A percentile compares a stretch with the other conserved stretches of the same genome.
These are phyloP conservation scores for Cryptosporidium bovis DNA, from an alignment of 169 alveolate genomes.

Conservation along the genomic window DNA sequence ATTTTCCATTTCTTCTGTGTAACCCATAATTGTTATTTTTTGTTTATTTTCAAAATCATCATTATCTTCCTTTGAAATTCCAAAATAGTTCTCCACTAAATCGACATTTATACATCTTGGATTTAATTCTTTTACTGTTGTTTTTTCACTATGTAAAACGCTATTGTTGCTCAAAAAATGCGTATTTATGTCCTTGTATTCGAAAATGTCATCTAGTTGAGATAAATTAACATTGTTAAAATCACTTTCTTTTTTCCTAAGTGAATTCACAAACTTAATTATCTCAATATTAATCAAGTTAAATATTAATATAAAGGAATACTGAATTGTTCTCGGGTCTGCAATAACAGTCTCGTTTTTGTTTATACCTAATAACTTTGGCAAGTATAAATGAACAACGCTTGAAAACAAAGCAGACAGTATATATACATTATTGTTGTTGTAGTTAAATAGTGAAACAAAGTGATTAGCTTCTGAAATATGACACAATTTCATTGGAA, in stretches of 20 bases:
- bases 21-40: too few species aligned
- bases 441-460: slow-evolving; percentile 1
- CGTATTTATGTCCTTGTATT: too few species aligned
- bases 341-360: slow-evolving; percentile 2
- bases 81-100: too few species aligned
- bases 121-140: too few species aligned
- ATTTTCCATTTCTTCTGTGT: neutral
- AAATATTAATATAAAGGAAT: slow-evolving; percentile 26
- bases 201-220: too few species aligned
- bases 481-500: slow-evolving; percentile 42
- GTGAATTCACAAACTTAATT: neutral
- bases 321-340: slow-evolving; percentile 26
- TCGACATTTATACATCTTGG: too few species aligned
- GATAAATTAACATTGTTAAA: too few species aligned
- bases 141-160: too few species aligned
- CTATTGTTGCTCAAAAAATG: too few species aligned
- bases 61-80: too few species aligned
- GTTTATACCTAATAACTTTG: neutral
- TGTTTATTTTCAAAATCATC: too few species aligned
- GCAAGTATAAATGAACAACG: slow-evolving; percentile 20
- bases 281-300: slow-evolving; percentile 45
- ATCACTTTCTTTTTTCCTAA: neutral
- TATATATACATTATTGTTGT: slow-evolving; percentile 9
- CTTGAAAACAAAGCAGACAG: slow-evolving; percentile 14
- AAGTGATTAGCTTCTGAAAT: slow-evolving; percentile 5